These are phyloP conservation scores for Aspergillus sp. DNA, from an alignment of 2,329 filamentous ascomycete species.

Conservation along the genomic window DNA sequence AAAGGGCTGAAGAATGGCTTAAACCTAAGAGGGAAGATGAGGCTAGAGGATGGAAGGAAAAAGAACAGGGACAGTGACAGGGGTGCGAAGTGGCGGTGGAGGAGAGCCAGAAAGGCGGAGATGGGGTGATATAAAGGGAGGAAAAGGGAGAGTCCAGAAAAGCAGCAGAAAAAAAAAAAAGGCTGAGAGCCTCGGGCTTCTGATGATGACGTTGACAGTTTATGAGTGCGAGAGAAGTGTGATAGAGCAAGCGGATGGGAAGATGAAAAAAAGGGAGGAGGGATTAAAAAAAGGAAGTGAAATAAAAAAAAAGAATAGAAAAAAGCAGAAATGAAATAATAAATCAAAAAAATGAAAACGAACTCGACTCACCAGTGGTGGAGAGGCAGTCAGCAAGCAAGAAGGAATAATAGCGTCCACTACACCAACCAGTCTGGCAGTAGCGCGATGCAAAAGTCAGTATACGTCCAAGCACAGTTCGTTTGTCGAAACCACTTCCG, in stretches of 20 bases:
- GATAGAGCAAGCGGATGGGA: background rate
- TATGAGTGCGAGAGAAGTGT: background rate
- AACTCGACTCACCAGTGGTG: conserved; percentile 11
- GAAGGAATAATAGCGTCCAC: conserved; percentile 16
- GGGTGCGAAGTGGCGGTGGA: conserved; percentile 18
- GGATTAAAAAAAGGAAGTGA: background rate
- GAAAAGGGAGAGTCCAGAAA: conserved; percentile 13
- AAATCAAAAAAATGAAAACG: conserved; percentile 14
- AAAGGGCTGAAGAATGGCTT: conserved; percentile 7
- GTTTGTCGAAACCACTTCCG: background rate
- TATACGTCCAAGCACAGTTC: conserved; percentile 19
- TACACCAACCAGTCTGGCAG: conserved; percentile 15
- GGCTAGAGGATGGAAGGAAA: conserved; percentile 6
- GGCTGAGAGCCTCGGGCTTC: conserved; percentile 26
- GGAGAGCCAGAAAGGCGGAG: conserved; percentile 14
- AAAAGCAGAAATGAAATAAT: background rate
- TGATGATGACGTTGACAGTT: conserved; percentile 30
- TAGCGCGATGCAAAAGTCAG: conserved; percentile 22
- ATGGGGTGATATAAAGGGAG: conserved; percentile 16
- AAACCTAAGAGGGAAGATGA: conserved; percentile 16
- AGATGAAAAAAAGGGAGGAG: too few relatives aligned
- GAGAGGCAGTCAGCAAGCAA: conserved; percentile 12
- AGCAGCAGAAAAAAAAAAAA: conserved; percentile 14
- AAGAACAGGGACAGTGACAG: conserved; percentile 12
- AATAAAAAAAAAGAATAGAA: background rate